Base-by-base conservation (phyloP, 306 rosid species). In the Sesbania bispinosa region DNA sequence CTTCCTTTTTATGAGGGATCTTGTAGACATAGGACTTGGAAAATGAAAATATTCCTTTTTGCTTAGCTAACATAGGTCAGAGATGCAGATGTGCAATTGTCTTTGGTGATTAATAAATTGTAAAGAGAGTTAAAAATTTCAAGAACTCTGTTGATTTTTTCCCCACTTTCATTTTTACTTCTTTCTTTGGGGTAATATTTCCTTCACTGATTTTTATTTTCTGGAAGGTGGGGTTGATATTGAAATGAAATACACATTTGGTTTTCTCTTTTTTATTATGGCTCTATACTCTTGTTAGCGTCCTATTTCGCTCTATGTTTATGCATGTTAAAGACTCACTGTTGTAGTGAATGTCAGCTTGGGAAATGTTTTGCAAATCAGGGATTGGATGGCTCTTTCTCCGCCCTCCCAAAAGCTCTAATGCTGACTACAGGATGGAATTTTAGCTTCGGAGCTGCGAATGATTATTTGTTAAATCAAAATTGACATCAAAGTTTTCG, bases 21-120 rank as follows among this genome's bases (percentile, higher is more conserved):
- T 45, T 46, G 63, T 41, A 57, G 38, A 43, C 19, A 24, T 50
- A 62, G 71, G 80, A 72, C 38, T 63, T 14, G 43, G 43, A 47
- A 75, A 35, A 13, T 41, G 78, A 19, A 62, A 21, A n/a, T 19
- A 14, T 32, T 27, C 42, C 8, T 14, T 58, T 59, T 21, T 67
- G 10, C 46, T 24, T 38, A 30, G 39, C 46, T 36, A 59, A 38
- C 70, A 68, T 35, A 36, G 71, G 65, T 27, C 39, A 27, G 81
- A 65, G 16, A 20, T 27, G 55, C 54, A 24, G 10, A 35, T 68
- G 58, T 27, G 62, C 26, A 76, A 18, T 41, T 26, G 36, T 36
- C 7, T 58, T 55, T 23, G 14, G 24, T 39, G 59, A 52, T 42
- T 52, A 2, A 50, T 27, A 41, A 21, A 30, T 45, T 8, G 52